phyloP scores from a whole-genome alignment of 1,284 basidiomycete genomes.

The Cutaneotrichosporon arboriforme region DNA sequence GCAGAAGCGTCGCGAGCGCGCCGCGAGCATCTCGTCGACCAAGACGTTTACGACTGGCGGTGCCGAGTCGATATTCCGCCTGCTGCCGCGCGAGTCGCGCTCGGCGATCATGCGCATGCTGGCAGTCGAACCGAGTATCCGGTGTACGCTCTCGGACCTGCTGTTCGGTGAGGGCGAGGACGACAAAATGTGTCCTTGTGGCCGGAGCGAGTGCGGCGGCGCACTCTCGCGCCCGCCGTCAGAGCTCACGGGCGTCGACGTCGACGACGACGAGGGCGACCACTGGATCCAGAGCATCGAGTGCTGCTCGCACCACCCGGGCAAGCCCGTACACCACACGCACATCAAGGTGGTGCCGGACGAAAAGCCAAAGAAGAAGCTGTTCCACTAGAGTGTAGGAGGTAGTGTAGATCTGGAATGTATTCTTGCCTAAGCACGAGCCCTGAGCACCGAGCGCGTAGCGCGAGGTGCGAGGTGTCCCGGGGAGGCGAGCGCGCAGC shows the following conservation, averaged over 20 bases:
- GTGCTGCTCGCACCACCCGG: conserved; percentile 58
- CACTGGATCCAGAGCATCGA: conserved; percentile 66
- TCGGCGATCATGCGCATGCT: conserved; percentile 89
- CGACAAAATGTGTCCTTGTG: conserved; percentile 72
- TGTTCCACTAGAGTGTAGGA: conserved; percentile 41
- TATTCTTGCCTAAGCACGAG: background rate
- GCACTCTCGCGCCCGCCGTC: conserved; percentile 45
- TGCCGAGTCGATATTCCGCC: conserved; percentile 96
- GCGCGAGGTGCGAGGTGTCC: background rate
- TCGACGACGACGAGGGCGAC: conserved; percentile 47
- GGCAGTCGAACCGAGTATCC: conserved; percentile 76
- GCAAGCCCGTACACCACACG: conserved; percentile 36
- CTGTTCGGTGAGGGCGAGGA: conserved; percentile 71
- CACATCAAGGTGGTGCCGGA: conserved; percentile 50
- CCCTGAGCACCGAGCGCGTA: background rate
- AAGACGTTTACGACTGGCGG: conserved; percentile 72
- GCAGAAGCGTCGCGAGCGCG: conserved; percentile 39
- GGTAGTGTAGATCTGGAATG: too few species aligned
- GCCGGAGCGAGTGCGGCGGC: conserved; percentile 50
- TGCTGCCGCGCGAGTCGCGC: conserved; percentile 87
- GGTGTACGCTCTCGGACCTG: conserved; percentile 91
- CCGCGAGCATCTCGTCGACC: conserved; percentile 40
- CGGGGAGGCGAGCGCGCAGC: background rate
- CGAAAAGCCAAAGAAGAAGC: conserved; percentile 46
- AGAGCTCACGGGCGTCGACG: conserved; percentile 39